A percentile compares a stretch with the other conserved stretches of the same genome.
phyloP scores from a whole-genome alignment of 192 early-diverging fungal species.

The Tieghemiomyces parasiticus region DNA sequence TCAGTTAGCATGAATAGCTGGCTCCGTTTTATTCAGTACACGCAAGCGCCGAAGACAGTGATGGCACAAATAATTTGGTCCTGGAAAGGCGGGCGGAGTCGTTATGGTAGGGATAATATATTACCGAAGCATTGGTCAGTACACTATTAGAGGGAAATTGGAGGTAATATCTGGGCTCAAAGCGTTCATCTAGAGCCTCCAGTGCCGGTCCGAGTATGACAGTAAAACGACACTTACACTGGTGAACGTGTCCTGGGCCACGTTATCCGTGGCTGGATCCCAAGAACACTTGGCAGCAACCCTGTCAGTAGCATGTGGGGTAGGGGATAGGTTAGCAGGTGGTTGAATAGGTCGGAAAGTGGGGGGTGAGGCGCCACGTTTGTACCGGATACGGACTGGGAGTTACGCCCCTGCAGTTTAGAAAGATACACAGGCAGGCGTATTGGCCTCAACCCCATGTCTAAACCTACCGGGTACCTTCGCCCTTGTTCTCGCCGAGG shows the following conservation, averaged over 20 bases:
- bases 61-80: not conserved
- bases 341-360: not conserved
- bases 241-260: not conserved
- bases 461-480: not conserved
- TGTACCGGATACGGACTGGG: not conserved
- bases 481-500: not conserved
- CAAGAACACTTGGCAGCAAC: not conserved
- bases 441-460: not conserved
- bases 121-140: not conserved
- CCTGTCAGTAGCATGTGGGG: not conserved
- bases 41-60: not conserved
- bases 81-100: not conserved
- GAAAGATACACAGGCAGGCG: not conserved
- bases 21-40: no score
- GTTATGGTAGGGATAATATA: not conserved
- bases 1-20: no score
- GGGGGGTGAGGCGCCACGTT: not conserved
- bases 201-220: not conserved
- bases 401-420: not conserved
- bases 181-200: not conserved
- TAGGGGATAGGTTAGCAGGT: not conserved
- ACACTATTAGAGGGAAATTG: no score
- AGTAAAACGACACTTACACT: not conserved
- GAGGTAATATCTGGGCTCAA: not conserved
- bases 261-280: not conserved